Percentiles rank a stretch among this genome's conserved stretches.
Conservation (phyloP, 371 early-diverging fungal genomes). For the Mucor plumbeus region DNA sequence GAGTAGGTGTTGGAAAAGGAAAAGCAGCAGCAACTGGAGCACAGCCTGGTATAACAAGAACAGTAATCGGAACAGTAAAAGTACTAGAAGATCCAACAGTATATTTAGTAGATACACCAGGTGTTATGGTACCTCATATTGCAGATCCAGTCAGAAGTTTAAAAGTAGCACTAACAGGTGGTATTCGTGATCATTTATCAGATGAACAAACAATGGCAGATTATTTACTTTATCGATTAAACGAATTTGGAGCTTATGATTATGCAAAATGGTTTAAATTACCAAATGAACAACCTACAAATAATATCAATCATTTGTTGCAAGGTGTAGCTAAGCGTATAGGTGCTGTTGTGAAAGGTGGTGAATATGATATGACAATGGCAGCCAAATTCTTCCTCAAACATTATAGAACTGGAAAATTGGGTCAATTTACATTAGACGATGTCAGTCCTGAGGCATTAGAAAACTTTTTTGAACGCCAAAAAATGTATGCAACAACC, state of each 20-base stretch:
- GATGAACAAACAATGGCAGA: slow-evolving; percentile 86
- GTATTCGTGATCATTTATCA: slow-evolving; percentile 85
- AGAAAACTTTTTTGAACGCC: slow-evolving; percentile 54
- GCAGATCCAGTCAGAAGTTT: slow-evolving; percentile 76
- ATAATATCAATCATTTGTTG: slow-evolving; percentile 67
- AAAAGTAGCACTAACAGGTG: slow-evolving; percentile 86
- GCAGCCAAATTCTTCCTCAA: slow-evolving; percentile 77
- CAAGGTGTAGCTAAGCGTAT: slow-evolving; percentile 69
- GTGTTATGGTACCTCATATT: slow-evolving; percentile 87
- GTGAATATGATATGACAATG: slow-evolving; percentile 64
- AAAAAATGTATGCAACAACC: slow-evolving; percentile 31
- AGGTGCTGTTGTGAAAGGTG: slow-evolving; percentile 81
- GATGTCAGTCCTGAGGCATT: slow-evolving; percentile 61
- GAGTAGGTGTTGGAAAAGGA: slow-evolving; percentile 71
- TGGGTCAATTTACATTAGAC: slow-evolving; percentile 77
- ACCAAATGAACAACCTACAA: slow-evolving; percentile 62
- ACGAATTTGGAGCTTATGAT: slow-evolving; percentile 52
- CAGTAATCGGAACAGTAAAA: slow-evolving; percentile 83
- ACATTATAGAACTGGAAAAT: slow-evolving; percentile 73
- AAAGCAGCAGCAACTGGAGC: slow-evolving; percentile 90
- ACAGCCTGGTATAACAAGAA: slow-evolving; percentile 88
- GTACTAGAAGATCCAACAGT: slow-evolving; percentile 86
- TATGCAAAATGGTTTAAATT: slow-evolving; percentile 43
- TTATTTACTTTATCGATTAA: slow-evolving; percentile 86
- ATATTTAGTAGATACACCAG: slow-evolving; percentile 93